Conservation (phyloP, 306 rosid genomes). For the Dryas octopetala region DNA sequence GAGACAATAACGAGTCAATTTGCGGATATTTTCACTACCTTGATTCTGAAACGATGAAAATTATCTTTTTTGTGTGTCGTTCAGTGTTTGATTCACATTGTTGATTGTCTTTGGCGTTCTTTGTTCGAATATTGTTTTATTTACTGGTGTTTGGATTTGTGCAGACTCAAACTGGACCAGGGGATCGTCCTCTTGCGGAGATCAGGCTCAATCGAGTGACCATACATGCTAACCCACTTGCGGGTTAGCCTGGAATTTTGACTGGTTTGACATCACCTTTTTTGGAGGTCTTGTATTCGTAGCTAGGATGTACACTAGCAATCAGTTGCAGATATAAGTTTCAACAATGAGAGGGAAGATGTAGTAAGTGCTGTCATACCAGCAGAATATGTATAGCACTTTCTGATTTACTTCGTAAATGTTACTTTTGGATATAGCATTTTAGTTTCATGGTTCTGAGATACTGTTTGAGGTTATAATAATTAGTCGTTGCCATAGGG, state of each 20-base stretch:
- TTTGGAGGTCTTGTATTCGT: background rate
- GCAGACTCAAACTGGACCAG: slow-evolving; percentile 90
- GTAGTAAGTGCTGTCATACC: background rate
- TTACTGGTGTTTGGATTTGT: slow-evolving; percentile 24
- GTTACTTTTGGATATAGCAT: background rate
- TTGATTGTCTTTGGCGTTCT: background rate
- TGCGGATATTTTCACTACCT: too few relatives aligned
- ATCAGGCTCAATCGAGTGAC: slow-evolving; percentile 91
- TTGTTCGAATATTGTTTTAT: background rate
- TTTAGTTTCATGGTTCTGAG: background rate
- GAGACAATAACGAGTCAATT: background rate
- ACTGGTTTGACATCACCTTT: background rate
- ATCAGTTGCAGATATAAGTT: background rate
- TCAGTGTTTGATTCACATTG: slow-evolving; percentile 8
- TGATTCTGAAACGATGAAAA: too few relatives aligned
- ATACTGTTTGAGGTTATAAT: background rate
- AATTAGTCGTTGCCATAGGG: background rate
- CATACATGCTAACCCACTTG: slow-evolving; percentile 84
- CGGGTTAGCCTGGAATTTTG: slow-evolving; percentile 41
- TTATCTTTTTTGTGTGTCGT: too few relatives aligned
- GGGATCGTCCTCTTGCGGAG: slow-evolving; percentile 96
- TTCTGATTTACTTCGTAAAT: slow-evolving; percentile 12
- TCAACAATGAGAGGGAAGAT: slow-evolving; percentile 16
- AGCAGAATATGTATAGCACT: slow-evolving; percentile 22
- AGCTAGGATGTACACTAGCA: slow-evolving; percentile 7